These are phyloP conservation scores for Eucalyptus virginea DNA, from an alignment of 345 rosid species.

Conservation along the genomic window DNA sequence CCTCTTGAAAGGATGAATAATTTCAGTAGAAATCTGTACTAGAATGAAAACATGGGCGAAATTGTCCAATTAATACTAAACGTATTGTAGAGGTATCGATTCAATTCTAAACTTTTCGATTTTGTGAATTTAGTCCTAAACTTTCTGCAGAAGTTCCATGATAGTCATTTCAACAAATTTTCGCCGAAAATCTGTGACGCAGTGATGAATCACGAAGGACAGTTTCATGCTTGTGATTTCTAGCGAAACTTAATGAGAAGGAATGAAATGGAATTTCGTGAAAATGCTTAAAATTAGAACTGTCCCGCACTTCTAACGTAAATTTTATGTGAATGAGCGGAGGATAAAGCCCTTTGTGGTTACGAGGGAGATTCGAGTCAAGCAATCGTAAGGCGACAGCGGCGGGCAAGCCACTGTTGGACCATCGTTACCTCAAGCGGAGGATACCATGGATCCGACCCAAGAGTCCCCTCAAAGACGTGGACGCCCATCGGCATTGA, in stretches of 20 bases:
- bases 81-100: accelerated
- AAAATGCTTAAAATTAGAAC: background rate
- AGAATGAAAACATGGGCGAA: too few species aligned
- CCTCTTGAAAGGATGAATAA: too few species aligned
- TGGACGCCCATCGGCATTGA: background rate
- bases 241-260: accelerated
- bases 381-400: background rate
- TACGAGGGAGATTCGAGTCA: background rate
- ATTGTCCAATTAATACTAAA: background rate
- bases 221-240: accelerated
- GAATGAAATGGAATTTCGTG: background rate
- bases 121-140: accelerated
- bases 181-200: accelerated
- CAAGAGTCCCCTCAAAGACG: background rate
- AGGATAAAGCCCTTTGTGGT: background rate
- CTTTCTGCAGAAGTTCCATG: too few species aligned
- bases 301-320: background rate
- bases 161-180: too few species aligned
- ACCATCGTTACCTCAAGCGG: background rate
- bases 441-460: background rate
- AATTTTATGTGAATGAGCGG: background rate
- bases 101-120: accelerated
- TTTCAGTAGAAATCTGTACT: too few species aligned
- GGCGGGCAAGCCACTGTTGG: background rate
- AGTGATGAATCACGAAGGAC: accelerated